These are phyloP conservation scores for Pichia nanzhaoensis DNA, from an alignment of 805 yeast genomes.

Conservation along the genomic window DNA sequence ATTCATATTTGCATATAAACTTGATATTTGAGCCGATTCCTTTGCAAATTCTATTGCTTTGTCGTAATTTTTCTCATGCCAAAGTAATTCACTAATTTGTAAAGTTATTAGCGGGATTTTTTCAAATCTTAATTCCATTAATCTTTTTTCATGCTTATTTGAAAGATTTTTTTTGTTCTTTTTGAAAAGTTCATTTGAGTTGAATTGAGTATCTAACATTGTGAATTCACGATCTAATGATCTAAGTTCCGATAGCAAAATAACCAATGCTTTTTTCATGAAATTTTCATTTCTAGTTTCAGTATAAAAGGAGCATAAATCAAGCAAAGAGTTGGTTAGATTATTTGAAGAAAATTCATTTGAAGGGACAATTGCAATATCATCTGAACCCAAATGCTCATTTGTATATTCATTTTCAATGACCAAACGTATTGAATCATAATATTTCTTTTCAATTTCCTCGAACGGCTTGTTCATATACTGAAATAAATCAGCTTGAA, in stretches of 20 bases:
- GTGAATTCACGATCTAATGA: conserved; percentile 26
- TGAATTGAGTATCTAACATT: conserved; percentile 14
- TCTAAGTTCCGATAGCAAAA: conserved; percentile 30
- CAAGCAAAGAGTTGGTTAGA: conserved; percentile 26
- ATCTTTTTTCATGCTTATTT: conserved; percentile 17
- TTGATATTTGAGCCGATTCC: conserved; percentile 31
- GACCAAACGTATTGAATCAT: conserved; percentile 25
- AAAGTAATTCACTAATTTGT: conserved; percentile 38
- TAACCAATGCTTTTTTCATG: conserved; percentile 28
- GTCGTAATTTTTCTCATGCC: conserved; percentile 28
- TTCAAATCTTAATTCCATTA: conserved; percentile 24
- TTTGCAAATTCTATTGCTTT: conserved; percentile 37
- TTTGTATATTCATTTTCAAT: conserved; percentile 20
- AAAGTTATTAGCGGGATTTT: conserved; percentile 34
- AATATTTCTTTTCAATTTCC: conserved; percentile 25
- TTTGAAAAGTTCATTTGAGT: conserved; percentile 15
- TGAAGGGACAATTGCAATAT: conserved; percentile 21
- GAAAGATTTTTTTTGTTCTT: conserved; percentile 11
- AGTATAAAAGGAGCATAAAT: conserved; percentile 26
- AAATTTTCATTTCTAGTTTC: conserved; percentile 18
- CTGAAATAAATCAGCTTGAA: conserved; percentile 30
- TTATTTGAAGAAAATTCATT: conserved; percentile 18
- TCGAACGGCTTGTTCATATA: conserved; percentile 16
- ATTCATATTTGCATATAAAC: conserved; percentile 27
- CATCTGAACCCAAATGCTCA: conserved; percentile 9